Percentiles rank a stretch among this genome's conserved stretches.
Evolutionary conservation across 192 early-diverging fungal species (phyloP).

Genomic region (Rhizophagus sp.): DNA sequence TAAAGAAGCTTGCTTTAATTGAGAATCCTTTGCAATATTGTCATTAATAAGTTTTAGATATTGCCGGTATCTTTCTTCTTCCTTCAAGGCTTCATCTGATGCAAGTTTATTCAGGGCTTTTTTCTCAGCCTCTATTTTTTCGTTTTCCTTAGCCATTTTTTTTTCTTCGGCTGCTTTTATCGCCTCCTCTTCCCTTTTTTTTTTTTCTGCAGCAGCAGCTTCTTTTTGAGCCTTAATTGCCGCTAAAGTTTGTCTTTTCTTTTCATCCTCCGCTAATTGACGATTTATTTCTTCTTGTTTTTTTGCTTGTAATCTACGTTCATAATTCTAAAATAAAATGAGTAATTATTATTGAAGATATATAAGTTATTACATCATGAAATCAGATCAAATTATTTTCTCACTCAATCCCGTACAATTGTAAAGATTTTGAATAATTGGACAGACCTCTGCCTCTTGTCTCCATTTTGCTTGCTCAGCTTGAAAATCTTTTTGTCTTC

Average conservation of each 20-base stretch:
- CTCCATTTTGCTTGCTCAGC: not conserved
- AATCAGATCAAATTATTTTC: not conserved
- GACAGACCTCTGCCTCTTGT: not conserved
- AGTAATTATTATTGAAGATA: not conserved
- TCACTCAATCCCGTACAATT: not conserved
- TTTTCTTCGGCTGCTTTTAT: not conserved
- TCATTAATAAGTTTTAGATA: not conserved
- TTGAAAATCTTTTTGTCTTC: not conserved
- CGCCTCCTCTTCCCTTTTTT: not conserved
- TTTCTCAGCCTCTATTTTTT: not conserved
- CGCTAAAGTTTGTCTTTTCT: not conserved
- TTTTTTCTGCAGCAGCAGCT: not conserved
- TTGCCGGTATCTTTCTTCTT: not conserved
- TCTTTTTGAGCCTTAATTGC: not conserved
- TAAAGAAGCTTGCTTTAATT: not conserved
- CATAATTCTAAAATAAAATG: not conserved
- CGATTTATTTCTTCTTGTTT: conserved; percentile 2
- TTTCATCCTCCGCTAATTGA: not conserved
- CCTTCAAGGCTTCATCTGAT: not conserved
- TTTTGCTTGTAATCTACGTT: not conserved
- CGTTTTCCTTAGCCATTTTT: not conserved
- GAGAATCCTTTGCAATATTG: not conserved
- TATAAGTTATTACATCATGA: not conserved
- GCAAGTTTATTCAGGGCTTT: not conserved
- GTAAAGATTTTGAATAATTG: not conserved